These are phyloP conservation scores for Termitomyces sp. DNA, from an alignment of 768 basidiomycete genomes.

Conservation along the genomic window DNA sequence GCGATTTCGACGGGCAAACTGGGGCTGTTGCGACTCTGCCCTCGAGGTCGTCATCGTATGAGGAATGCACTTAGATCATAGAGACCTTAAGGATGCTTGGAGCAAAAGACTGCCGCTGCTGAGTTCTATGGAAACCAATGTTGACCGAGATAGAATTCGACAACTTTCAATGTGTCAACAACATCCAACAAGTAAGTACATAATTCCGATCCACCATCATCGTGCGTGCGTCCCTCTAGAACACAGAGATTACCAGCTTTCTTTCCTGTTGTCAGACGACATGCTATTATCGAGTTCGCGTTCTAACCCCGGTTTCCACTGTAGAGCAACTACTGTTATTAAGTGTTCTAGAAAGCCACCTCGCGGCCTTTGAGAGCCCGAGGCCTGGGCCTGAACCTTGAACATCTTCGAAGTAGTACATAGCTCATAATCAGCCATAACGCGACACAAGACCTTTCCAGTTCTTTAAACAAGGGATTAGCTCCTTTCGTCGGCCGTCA, in stretches of 20 bases:
- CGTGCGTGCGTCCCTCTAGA: not conserved
- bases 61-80: constrained; percentile 1
- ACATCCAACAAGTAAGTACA: not conserved
- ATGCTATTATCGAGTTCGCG: not conserved
- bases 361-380: not conserved
- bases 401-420: not conserved
- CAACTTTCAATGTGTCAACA: not conserved
- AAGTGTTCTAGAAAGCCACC: not conserved
- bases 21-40: constrained; percentile 58
- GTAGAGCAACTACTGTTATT: not conserved
- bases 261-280: not conserved
- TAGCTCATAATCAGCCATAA: not conserved
- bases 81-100: not conserved
- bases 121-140: no score
- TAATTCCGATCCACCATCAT: no score
- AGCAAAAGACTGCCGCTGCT: not conserved
- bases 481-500: no score
- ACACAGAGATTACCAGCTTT: not conserved
- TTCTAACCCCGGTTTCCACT: not conserved
- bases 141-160: not conserved
- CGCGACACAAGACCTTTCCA: not conserved
- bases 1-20: constrained; percentile 52
- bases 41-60: constrained; percentile 55
- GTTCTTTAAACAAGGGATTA: not conserved
- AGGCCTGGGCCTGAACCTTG: not conserved